phyloP scores from a whole-genome alignment of 2,329 filamentous ascomycete genomes.

The Penicillium palitans region DNA sequence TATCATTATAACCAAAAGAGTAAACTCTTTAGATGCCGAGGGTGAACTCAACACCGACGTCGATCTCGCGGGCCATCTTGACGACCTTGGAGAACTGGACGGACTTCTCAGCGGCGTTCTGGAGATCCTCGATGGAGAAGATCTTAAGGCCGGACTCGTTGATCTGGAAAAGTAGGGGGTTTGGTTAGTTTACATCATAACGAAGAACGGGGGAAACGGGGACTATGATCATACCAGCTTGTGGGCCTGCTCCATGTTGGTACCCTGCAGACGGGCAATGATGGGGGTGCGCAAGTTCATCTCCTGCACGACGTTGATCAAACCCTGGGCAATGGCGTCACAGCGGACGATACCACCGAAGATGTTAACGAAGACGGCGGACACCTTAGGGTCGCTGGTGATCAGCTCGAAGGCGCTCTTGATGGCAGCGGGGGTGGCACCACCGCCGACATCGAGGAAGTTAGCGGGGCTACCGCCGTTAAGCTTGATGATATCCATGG shows the following conservation, averaged over 20 bases:
- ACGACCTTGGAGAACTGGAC: constrained; percentile 99
- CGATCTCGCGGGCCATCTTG: constrained; percentile 96
- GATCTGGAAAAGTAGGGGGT: constrained; percentile 54
- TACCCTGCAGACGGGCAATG: constrained; percentile 95
- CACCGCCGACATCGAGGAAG: constrained; percentile 98
- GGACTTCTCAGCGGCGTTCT: constrained; percentile 94
- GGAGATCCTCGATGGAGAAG: constrained; percentile 98
- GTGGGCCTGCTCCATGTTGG: constrained; percentile 94
- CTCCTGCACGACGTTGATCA: constrained; percentile 90
- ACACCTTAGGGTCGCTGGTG: constrained; percentile 96
- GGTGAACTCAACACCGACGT: constrained; percentile 93
- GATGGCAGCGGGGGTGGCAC: constrained; percentile 94
- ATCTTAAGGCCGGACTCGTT: constrained; percentile 99
- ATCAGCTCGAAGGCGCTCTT: constrained; percentile 98
- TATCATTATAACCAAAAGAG: constrained; percentile 5
- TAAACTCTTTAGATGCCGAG: constrained; percentile 75
- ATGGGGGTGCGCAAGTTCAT: constrained; percentile 97
- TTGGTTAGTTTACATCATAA: not conserved
- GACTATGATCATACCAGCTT: constrained; percentile 59
- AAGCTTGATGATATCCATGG: constrained; percentile 99
- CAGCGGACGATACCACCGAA: constrained; percentile 98
- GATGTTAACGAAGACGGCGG: constrained; percentile 99
- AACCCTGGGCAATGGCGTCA: constrained; percentile 92
- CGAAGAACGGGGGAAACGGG: not conserved
- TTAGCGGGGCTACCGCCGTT: constrained; percentile 95